Evolutionary conservation across 1,139 yeast species (phyloP).

Genomic region (Spencermartinsiella ligniputridi): DNA sequence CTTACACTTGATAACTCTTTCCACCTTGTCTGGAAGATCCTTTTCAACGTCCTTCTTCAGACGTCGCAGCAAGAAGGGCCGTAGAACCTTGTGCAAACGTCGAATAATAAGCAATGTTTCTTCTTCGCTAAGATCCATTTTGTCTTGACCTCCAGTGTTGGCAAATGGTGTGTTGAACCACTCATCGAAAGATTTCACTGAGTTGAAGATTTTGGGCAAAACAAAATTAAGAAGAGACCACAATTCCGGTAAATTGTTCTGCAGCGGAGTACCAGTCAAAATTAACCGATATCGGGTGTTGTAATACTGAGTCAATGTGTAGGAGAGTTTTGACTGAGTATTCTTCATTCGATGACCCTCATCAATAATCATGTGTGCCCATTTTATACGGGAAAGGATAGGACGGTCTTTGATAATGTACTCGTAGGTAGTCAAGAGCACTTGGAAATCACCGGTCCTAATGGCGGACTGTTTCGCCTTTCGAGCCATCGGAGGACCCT

Average conservation of each 20-base stretch:
- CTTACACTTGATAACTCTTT: slow-evolving; percentile 90
- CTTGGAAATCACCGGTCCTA: slow-evolving; percentile 78
- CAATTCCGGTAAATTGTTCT: slow-evolving; percentile 90
- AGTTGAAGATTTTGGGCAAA: slow-evolving; percentile 91
- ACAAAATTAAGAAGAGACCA: slow-evolving; percentile 97
- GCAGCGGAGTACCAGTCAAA: slow-evolving; percentile 96
- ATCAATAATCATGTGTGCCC: slow-evolving; percentile 97
- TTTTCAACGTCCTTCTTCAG: slow-evolving; percentile 96
- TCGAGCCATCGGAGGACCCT: slow-evolving; percentile 72
- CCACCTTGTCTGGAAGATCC: slow-evolving; percentile 93
- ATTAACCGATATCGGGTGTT: slow-evolving; percentile 81
- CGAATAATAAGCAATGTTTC: slow-evolving; percentile 89
- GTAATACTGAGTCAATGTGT: slow-evolving; percentile 77
- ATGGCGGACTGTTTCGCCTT: slow-evolving; percentile 70
- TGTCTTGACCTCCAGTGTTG: slow-evolving; percentile 90
- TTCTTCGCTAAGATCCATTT: slow-evolving; percentile 92
- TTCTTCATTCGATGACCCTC: slow-evolving; percentile 99
- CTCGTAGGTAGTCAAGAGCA: slow-evolving; percentile 71
- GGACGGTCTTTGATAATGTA: slow-evolving; percentile 84
- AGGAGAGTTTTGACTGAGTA: slow-evolving; percentile 79
- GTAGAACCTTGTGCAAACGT: slow-evolving; percentile 90
- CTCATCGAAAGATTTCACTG: slow-evolving; percentile 96
- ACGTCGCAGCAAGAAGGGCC: slow-evolving; percentile 92
- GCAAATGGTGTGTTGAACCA: slow-evolving; percentile 99
- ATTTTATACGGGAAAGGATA: slow-evolving; percentile 66